Conservation (phyloP, 2,329 filamentous ascomycete species). For the Gliomastix tumulicola region DNA sequence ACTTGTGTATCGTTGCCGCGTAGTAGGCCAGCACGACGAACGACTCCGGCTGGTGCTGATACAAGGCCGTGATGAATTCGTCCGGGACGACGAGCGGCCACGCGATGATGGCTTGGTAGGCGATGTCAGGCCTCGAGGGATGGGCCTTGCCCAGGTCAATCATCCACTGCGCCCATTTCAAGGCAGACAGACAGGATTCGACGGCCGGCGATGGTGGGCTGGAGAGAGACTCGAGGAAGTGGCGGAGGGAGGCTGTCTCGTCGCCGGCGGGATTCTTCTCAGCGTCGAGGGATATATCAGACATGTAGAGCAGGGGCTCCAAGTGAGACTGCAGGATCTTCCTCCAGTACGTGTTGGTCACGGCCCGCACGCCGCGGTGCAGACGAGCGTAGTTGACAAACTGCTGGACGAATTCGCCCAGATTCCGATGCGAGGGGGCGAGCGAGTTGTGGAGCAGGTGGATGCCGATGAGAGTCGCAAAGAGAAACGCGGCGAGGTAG, state of each 20-base stretch:
- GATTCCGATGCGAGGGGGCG: conserved; percentile 13
- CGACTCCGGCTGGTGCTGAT: conserved; percentile 27
- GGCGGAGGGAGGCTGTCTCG: not conserved
- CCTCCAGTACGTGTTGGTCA: conserved; percentile 10
- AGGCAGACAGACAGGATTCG: not conserved
- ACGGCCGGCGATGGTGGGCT: not conserved
- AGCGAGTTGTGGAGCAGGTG: conserved; percentile 29
- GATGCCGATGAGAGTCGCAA: conserved; percentile 20
- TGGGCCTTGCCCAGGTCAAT: not conserved
- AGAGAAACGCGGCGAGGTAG: conserved; percentile 20
- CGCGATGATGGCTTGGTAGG: conserved; percentile 8
- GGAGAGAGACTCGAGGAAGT: not conserved
- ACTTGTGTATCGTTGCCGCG: conserved; percentile 30
- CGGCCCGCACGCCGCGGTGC: conserved; percentile 17
- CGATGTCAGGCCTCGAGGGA: not conserved
- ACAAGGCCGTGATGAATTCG: conserved; percentile 25
- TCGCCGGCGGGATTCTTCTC: not conserved
- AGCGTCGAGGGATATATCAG: not conserved
- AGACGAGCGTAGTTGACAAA: conserved; percentile 20
- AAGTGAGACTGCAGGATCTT: conserved; percentile 13
- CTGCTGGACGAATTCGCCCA: conserved; percentile 17
- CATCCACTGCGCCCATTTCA: not conserved
- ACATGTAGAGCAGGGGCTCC: conserved; percentile 2
- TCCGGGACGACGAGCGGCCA: conserved; percentile 9
- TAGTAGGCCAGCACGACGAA: conserved; percentile 31